Base-by-base conservation (phyloP, 2,329 filamentous ascomycete species). In the Trichophaea hybrida region DNA sequence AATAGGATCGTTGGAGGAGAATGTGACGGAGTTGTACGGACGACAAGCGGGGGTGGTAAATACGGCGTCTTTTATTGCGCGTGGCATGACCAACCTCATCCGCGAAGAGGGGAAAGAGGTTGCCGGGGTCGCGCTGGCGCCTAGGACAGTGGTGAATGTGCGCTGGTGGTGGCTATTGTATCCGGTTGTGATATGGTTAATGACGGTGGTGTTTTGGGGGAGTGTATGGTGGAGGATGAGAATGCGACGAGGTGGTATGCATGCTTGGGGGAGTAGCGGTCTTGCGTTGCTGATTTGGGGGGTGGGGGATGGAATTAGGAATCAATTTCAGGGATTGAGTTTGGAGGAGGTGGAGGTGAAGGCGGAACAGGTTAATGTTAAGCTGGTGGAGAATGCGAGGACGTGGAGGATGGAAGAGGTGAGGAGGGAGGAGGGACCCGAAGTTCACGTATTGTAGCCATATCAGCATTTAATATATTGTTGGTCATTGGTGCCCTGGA, bases 241-340 rank as follows among this genome's bases (percentile, higher is more conserved):
- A 12, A 38, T 52, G 50, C 15, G 5, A 10, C 54, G 40, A 1
- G 37, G 15, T 31, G 55, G 58, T 4, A 58, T 63, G 46, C 48
- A 59, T 2, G 55, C 37, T 6, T 64, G 62, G 62, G 61, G 61
- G 1, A 32, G 37, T 7, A 63, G 37, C 13, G 50, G 54, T 2
- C 10, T 64, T 10, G 61, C 62, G 33, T 17, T 63, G 48, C n/a
- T 64, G 55, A 53, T 63, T 15, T 57, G 62, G 52, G 62, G 62
- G 4, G 6, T 64, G 8, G 62, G 63, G 7, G 55, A 59, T 2
- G 53, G 57, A 32, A 52, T 61, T 2, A 57, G 49, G 49, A 10
- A 12, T 2, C 32, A 55, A 13, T 31, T 63, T 6, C 15, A 6
- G 2, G 40, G 57, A 5, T 56, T 58, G 10, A 56, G 51, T 15